Base-by-base conservation (phyloP, 2,329 filamentous ascomycete species). In the Trichophyton simii region DNA sequence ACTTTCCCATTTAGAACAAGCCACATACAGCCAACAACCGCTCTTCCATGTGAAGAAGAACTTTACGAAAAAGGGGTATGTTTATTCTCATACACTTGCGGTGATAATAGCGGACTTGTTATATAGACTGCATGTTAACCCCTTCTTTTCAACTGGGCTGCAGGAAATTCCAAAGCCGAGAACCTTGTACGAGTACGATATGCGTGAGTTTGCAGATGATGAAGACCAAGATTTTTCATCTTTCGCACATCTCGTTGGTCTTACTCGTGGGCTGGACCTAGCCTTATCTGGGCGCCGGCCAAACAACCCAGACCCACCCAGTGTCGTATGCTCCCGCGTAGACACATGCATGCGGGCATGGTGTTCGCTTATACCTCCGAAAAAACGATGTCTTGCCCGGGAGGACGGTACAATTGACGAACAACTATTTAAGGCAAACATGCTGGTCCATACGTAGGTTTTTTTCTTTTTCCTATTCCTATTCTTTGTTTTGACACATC, bases 401-500 rank as follows among this genome's bases (percentile, higher is more conserved):
- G 80, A 80, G 65, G 82, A 85, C 65, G 85, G 87, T 44, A 68
- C 67, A 1, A 59, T 72, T 3, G 71, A 73, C 62, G 71, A 72
- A 72, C 87, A 95, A 79, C 84, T 95, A 71, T 95, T 95, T 73
- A 88, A 94, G 72, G 90, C 88, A 0, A 85, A 90, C 65, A 87
- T 92, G 80, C 87, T 94, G 66, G 79, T 80, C 48, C 74, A 81
- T 46, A 68, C 68, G 70, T 72, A 67, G 65, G 68, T 52, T 1
- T 25, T 38, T 42, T 31, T 38, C 13, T 31, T 20, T 20, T n/a
- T 31, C 11, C 11, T 28, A 15, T 36, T 38, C 8, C 8, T n/a
- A 20, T 22, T 50, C 31, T 3, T 34, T 55, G 7, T 28, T 34
- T 28, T 50, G 18, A 7, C 13, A 22, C 44, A 48, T 13, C 11